phyloP scores from a whole-genome alignment of 768 basidiomycete species.

The Lactarius quietus region DNA sequence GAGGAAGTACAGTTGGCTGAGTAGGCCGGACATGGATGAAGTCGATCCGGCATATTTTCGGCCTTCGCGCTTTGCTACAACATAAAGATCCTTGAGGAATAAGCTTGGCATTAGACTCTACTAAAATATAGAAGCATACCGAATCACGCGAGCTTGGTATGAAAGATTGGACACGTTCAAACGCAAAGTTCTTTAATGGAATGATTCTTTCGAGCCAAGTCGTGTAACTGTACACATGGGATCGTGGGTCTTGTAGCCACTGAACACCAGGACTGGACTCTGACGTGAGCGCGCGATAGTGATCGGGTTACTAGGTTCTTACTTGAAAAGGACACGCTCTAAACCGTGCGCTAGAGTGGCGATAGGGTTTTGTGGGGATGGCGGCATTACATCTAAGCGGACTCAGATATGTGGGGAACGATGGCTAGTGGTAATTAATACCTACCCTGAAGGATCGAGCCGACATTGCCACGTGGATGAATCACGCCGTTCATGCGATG shows the following conservation, averaged over 20 bases:
- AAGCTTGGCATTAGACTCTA: not conserved
- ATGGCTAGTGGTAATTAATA: not conserved
- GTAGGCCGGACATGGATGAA: constrained; percentile 79
- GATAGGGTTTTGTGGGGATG: constrained; percentile 49
- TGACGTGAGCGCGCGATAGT: constrained; percentile 6
- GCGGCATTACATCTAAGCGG: constrained; percentile 42
- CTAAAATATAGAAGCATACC: constrained; percentile 37
- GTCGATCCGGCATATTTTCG: constrained; percentile 81
- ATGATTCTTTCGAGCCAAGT: constrained; percentile 72
- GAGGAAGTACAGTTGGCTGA: constrained; percentile 86
- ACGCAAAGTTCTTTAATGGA: constrained; percentile 77
- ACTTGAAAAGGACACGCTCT: constrained; percentile 76
- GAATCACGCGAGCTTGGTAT: constrained; percentile 74
- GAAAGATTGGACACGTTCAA: constrained; percentile 71
- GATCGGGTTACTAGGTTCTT: constrained; percentile 26
- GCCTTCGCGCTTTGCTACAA: constrained; percentile 54
- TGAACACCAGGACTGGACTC: constrained; percentile 74
- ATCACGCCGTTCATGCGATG: constrained; percentile 29
- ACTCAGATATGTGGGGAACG: not conserved
- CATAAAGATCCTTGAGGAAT: constrained; percentile 55
- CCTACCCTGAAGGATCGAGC: constrained; percentile 23
- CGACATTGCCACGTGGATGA: constrained; percentile 10
- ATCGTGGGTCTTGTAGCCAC: constrained; percentile 83
- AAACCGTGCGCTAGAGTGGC: constrained; percentile 63
- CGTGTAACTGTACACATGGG: constrained; percentile 81